Conservation (phyloP, 257 asterid species). For the Cinchona pubescens region DNA sequence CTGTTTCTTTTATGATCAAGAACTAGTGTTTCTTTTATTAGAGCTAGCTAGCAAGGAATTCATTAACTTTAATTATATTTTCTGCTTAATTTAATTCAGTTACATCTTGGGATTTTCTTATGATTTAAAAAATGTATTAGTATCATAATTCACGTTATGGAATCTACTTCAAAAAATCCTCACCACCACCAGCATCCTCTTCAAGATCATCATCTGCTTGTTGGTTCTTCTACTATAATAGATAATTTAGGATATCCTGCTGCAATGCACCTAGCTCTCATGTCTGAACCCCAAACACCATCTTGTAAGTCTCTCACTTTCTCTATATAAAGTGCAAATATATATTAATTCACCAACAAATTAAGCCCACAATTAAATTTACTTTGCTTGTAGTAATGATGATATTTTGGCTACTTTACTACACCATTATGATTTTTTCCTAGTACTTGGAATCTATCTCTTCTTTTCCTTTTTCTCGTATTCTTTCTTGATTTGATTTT, state of each 20-base stretch:
- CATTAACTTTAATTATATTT: conserved; percentile 3
- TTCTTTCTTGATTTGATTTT: conserved; percentile 42
- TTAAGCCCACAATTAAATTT: not conserved
- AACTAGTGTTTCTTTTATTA: conserved; percentile 23
- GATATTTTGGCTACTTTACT: conserved; percentile 31
- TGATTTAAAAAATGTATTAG: conserved; percentile 34
- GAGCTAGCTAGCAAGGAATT: conserved; percentile 29
- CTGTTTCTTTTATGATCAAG: too few species aligned
- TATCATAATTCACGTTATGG: conserved; percentile 45
- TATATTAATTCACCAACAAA: too few species aligned
- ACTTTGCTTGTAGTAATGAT: conserved; percentile 24
- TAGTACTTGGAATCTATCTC: conserved; percentile 26
- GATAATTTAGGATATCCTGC: conserved; percentile 43
- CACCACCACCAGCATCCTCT: too few species aligned
- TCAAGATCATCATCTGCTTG: conserved; percentile 57
- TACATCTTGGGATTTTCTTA: conserved; percentile 89
- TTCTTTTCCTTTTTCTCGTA: conserved; percentile 1
- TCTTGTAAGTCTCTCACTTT: conserved; percentile 57
- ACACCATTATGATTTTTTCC: conserved; percentile 23
- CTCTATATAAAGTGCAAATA: too few species aligned
- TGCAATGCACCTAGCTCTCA: conserved; percentile 35
- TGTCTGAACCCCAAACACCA: conserved; percentile 53
- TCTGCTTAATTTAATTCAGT: conserved; percentile 28
- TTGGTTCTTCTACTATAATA: conserved; percentile 35
- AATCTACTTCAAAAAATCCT: conserved; percentile 70